phyloP scores from a whole-genome alignment of 768 basidiomycete genomes.

The Lentinula raphanica region DNA sequence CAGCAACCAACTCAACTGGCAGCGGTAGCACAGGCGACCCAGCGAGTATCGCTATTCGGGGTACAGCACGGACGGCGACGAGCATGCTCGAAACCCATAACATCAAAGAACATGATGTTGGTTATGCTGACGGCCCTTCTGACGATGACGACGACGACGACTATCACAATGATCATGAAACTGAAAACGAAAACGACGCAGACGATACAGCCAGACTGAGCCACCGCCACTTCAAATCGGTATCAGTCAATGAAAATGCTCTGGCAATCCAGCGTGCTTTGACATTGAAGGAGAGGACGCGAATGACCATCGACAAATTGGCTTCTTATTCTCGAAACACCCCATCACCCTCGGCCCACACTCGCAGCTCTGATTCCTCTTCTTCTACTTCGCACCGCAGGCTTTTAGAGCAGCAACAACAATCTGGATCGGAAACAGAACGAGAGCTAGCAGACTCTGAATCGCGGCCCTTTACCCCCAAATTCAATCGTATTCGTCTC shows the following conservation, averaged over 20 bases:
- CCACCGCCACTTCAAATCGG: conserved; percentile 19
- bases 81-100: conserved; percentile 38
- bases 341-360: conserved; percentile 46
- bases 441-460: conserved; percentile 45
- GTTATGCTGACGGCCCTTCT: conserved; percentile 24
- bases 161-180: conserved; percentile 38
- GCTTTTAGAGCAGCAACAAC: conserved; percentile 22
- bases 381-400: conserved; percentile 29
- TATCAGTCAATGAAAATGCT: conserved; percentile 45
- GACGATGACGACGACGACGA: conserved; percentile 46
- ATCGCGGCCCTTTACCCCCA: conserved; percentile 21
- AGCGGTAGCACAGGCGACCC: conserved; percentile 72
- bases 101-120: conserved; percentile 27
- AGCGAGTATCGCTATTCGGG: conserved; percentile 33
- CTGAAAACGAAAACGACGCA: conserved; percentile 39
- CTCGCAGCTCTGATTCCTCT: conserved; percentile 26
- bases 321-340: conserved; percentile 53
- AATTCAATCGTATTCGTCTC: conserved; percentile 13
- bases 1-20: conserved; percentile 80
- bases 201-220: conserved; percentile 39
- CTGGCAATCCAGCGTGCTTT: conserved; percentile 62
- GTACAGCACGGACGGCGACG: conserved; percentile 16
- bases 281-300: conserved; percentile 67
- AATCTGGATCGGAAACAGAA: conserved; percentile 81
- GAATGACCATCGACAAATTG: conserved; percentile 68